Percentiles rank a stretch among this genome's conserved stretches.
These are phyloP conservation scores for Wickerhamiella allomyrinae DNA, from an alignment of 805 yeast species.

Conservation along the genomic window DNA sequence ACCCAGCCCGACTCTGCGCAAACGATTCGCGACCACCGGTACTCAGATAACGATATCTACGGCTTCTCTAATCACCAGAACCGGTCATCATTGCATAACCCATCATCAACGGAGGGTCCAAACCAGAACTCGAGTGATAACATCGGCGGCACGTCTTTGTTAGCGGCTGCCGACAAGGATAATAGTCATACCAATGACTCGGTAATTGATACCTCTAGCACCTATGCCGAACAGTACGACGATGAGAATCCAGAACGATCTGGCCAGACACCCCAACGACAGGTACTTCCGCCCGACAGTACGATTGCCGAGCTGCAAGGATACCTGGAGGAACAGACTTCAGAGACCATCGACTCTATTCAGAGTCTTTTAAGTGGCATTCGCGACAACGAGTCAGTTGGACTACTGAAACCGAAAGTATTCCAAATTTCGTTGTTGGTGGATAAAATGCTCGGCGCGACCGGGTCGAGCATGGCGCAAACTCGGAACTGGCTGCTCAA, in stretches of 20 bases:
- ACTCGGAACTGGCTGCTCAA: conserved; percentile 70
- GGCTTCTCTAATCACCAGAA: neutral
- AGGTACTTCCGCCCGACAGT: conserved; percentile 46
- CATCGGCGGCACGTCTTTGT: neutral
- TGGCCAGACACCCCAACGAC: neutral
- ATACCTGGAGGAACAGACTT: conserved; percentile 87
- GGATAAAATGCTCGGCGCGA: conserved; percentile 77
- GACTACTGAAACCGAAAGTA: conserved; percentile 58
- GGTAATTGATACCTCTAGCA: neutral
- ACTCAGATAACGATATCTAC: neutral
- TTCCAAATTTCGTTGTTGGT: conserved; percentile 66
- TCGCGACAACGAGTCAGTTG: conserved; percentile 47
- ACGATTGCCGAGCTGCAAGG: conserved; percentile 69
- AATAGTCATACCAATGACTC: too few relatives aligned
- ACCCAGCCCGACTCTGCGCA: neutral
- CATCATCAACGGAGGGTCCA: neutral
- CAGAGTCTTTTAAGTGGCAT: conserved; percentile 54
- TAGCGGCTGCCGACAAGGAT: neutral
- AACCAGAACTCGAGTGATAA: too few relatives aligned
- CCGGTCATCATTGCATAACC: too few relatives aligned
- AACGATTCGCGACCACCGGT: neutral
- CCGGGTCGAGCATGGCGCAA: conserved; percentile 76
- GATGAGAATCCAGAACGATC: neutral
- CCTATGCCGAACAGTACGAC: neutral
- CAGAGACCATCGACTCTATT: conserved; percentile 77